These are phyloP conservation scores for Hygrophila difformis DNA, from an alignment of 257 asterid genomes.

Conservation along the genomic window DNA sequence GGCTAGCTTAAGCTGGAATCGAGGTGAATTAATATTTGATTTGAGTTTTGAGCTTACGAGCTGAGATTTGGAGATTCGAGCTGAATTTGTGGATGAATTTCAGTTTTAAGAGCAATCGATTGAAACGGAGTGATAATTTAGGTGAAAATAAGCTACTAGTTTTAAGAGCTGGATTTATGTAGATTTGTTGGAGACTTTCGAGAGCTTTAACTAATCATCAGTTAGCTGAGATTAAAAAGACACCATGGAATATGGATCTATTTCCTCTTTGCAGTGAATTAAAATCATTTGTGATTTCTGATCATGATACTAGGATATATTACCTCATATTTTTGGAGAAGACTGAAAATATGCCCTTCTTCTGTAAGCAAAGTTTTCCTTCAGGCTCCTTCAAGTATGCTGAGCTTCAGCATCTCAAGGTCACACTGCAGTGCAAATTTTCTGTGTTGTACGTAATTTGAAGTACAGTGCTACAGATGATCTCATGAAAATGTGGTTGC, in stretches of 20 bases:
- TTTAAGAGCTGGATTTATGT: background rate
- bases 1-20: slow-evolving; percentile 8
- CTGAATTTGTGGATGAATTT: slow-evolving; percentile 9
- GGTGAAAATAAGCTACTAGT: slow-evolving; percentile 11
- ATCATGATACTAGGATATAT: no score
- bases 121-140: slow-evolving; percentile 5
- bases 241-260: slow-evolving; percentile 3
- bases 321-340: no score
- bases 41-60: background rate
- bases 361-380: background rate
- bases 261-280: slow-evolving; percentile 5
- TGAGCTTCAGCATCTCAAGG: slow-evolving; percentile 11
- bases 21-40: background rate
- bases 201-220: slow-evolving; percentile 7
- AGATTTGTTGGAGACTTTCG: slow-evolving; percentile 11
- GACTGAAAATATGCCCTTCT: no score
- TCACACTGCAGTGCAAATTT: background rate
- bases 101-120: slow-evolving; percentile 8
- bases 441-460: slow-evolving; percentile 9
- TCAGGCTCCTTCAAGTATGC: slow-evolving; percentile 4
- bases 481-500: background rate
- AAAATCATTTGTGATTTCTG: no score
- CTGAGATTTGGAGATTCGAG: slow-evolving; percentile 1
- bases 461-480: background rate
- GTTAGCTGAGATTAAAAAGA: background rate